A percentile compares a stretch with the other conserved stretches of the same genome.
These are phyloP conservation scores for Plasmodium chabaudi DNA, from an alignment of 169 alveolate species.

Conservation along the genomic window DNA sequence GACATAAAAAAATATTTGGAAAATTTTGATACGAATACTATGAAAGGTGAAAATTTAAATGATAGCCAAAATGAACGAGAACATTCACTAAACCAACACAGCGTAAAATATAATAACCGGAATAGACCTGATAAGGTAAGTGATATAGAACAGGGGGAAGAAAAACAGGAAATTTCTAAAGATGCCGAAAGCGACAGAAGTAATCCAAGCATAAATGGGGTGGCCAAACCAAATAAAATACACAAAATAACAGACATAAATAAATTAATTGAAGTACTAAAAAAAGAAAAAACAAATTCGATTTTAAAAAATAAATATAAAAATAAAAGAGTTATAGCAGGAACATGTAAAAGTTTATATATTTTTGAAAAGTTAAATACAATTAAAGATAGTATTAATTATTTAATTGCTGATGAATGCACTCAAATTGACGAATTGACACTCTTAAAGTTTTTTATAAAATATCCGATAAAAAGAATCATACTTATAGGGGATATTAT, in stretches of 20 bases:
- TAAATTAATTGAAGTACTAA: slow-evolving; percentile 5
- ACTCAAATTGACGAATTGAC: slow-evolving; percentile 62
- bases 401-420: slow-evolving; percentile 51
- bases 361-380: slow-evolving; percentile 44
- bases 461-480: slow-evolving; percentile 19
- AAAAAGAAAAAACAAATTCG: slow-evolving; percentile 6
- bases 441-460: slow-evolving; percentile 30
- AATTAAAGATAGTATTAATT: slow-evolving; percentile 21
- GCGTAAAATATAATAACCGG: background rate
- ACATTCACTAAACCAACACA: background rate
- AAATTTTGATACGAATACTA: background rate
- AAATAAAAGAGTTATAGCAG: slow-evolving; percentile 67
- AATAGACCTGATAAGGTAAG: background rate
- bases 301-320: slow-evolving; percentile 48
- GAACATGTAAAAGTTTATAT: slow-evolving; percentile 46
- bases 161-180: background rate
- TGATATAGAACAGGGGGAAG: background rate
- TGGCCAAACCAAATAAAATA: background rate
- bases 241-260: slow-evolving; percentile 31
- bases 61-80: background rate
- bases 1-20: slow-evolving; percentile 18
- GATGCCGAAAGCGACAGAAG: background rate
- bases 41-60: background rate
- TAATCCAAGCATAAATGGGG: background rate
- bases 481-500: slow-evolving; percentile 59